Evolutionary conservation across 371 early-diverging fungal species (phyloP).

Genomic region (Apophysomyces trapeziformis): DNA sequence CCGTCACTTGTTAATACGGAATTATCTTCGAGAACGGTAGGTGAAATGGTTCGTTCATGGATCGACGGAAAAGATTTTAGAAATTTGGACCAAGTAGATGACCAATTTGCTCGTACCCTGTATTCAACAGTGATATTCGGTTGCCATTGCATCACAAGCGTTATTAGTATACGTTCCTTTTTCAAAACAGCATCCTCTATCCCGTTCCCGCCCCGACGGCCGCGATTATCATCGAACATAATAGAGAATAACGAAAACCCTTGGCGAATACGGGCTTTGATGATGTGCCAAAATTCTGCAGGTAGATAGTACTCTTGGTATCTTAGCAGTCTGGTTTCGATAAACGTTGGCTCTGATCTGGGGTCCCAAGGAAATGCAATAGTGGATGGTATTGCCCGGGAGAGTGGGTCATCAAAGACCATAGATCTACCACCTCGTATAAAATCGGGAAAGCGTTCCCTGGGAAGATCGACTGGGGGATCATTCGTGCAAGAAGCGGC

Average conservation of each 20-base stretch:
- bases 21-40: constrained; percentile 18
- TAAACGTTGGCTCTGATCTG: constrained; percentile 68
- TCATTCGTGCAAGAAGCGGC: constrained; percentile 2
- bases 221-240: constrained; percentile 35
- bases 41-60: constrained; percentile 14
- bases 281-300: constrained; percentile 65
- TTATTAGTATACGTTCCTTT: constrained; percentile 62
- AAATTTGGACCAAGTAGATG: constrained; percentile 27
- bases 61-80: constrained; percentile 10
- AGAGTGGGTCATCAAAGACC: constrained; percentile 28
- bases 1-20: constrained; percentile 15
- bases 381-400: constrained; percentile 28
- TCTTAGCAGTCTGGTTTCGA: constrained; percentile 75
- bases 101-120: constrained; percentile 59
- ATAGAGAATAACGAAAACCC: constrained; percentile 79
- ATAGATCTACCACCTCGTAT: constrained; percentile 23
- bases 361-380: constrained; percentile 84
- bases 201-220: constrained; percentile 5
- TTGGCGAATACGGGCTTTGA: constrained; percentile 79
- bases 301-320: constrained; percentile 79
- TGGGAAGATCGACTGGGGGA: constrained; percentile 56
- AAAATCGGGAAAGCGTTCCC: constrained; percentile 34
- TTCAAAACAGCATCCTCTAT: constrained; percentile 16
- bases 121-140: constrained; percentile 89
- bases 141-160: constrained; percentile 78